Percentiles rank a stretch among this genome's conserved stretches.
Conservation (phyloP, 495 filamentous ascomycete genomes). For the Penicillium coprophilum region DNA sequence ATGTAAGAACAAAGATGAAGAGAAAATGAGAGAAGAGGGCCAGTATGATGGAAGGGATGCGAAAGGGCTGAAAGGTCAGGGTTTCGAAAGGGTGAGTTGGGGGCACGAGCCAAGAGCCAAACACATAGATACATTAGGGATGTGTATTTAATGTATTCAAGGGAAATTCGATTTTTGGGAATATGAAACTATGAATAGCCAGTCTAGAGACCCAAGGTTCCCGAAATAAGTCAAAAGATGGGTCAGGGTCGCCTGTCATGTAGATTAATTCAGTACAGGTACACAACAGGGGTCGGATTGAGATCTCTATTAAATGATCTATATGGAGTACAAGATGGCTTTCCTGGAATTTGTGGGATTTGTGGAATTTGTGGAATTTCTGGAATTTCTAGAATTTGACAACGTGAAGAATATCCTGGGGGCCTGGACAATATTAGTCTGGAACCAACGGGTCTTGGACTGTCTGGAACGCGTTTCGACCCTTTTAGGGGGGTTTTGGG, state of each 20-base stretch:
- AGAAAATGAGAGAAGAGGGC: not conserved
- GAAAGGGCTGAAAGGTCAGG: slow-evolving; percentile 9
- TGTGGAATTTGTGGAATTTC: not conserved
- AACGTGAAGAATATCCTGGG: not conserved
- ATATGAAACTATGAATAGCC: slow-evolving; percentile 1
- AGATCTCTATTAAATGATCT: not conserved
- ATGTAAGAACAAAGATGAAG: slow-evolving; percentile 3
- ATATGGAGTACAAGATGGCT: not conserved
- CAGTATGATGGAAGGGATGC: slow-evolving; percentile 8
- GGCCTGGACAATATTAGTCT: not conserved
- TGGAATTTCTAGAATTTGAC: not conserved
- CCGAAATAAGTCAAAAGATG: slow-evolving; percentile 9
- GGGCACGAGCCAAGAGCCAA: slow-evolving; percentile 19
- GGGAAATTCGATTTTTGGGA: not conserved
- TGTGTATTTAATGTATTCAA: too few relatives aligned
- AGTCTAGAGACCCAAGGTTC: slow-evolving; percentile 14
- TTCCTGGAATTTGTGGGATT: not conserved
- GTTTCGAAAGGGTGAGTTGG: slow-evolving; percentile 13
- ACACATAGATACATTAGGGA: too few relatives aligned
- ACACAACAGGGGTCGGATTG: not conserved
- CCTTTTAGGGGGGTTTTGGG: slow-evolving; percentile 10
- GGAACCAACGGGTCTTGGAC: slow-evolving; percentile 10
- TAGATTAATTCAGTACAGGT: not conserved
- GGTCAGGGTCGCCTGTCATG: slow-evolving; percentile 7
- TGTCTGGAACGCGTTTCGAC: slow-evolving; percentile 9